phyloP scores from a whole-genome alignment of 768 basidiomycete genomes.

The Clitopilus hobsonii region DNA sequence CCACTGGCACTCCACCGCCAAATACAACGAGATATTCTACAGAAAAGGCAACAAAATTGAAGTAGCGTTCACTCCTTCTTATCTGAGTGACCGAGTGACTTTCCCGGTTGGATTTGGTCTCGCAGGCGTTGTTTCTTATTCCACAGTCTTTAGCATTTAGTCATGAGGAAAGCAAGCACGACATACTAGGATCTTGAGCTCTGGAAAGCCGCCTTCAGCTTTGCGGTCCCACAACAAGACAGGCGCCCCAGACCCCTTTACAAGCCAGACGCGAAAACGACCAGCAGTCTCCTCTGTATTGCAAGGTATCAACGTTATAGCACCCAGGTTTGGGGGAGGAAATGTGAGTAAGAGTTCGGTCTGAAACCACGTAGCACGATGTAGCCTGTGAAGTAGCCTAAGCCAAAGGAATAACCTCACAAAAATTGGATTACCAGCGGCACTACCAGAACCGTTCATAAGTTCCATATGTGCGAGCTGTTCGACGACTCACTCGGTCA shows the following conservation, averaged over 20 bases:
- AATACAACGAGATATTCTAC: neutral
- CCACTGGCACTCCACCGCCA: slow-evolving; percentile 1
- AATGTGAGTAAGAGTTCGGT: slow-evolving; percentile 92
- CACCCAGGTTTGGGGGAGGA: slow-evolving; percentile 66
- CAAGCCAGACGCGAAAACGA: slow-evolving; percentile 88
- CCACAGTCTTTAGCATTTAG: slow-evolving; percentile 2
- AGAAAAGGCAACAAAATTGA: neutral
- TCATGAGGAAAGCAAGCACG: neutral
- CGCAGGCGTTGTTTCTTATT: slow-evolving; percentile 84
- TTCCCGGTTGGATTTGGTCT: slow-evolving; percentile 76
- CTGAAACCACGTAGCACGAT: slow-evolving; percentile 90
- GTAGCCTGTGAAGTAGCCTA: slow-evolving; percentile 79
- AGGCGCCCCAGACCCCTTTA: slow-evolving; percentile 29
- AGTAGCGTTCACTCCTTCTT: slow-evolving; percentile 25
- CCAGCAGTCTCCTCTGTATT: slow-evolving; percentile 82
- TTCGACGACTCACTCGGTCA: slow-evolving; percentile 61
- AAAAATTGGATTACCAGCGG: slow-evolving; percentile 56
- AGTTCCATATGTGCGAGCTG: neutral
- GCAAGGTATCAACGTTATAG: slow-evolving; percentile 69
- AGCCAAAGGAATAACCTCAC: neutral
- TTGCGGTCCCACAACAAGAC: slow-evolving; percentile 86
- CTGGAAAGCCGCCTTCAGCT: slow-evolving; percentile 87
- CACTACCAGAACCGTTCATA: slow-evolving; percentile 40
- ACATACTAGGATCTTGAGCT: slow-evolving; percentile 77
- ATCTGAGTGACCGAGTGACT: slow-evolving; percentile 88